Base-by-base conservation (phyloP, 352 stramenopile species). In the Phytopythium aichiense region DNA sequence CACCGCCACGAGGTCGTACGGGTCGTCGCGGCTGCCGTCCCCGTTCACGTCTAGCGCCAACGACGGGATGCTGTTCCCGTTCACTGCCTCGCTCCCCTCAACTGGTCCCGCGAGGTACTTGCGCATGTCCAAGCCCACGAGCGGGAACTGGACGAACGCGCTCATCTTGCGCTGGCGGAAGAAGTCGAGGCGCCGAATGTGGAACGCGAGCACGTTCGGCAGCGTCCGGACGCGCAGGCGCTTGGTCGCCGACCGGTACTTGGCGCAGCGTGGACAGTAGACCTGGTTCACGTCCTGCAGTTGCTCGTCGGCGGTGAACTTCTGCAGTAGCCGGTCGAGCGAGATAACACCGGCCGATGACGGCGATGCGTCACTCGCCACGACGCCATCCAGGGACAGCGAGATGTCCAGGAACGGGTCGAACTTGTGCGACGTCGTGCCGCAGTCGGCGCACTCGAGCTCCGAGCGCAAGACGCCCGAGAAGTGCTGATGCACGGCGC, bases 331-430 rank as follows among this genome's bases (percentile, higher is more conserved):
- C 6, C 59, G 57, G 23, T 68, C 56, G 1, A 91, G 56, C 28
- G 73, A 78, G 4, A 79, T 48, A 1, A n/a, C 15, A 4, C 31
- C 31, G n/a, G 42, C 23, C 33, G 38, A 31, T 23, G 23, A 7
- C 31, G 43, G 22, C 4, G 61, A 28, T 0, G 38, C 37, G 3
- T 35, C 49, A 2, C 22, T 35, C 0, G 7, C 28, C 37, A 25
- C 22, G 20, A 42, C 20, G 49, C 56, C 48, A 23, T 85, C 74
- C 1, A 92, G 53, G 12, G 83, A 86, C 46, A 92, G 64, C 28
- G 83, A 90, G 13, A 92, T 69, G 67, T 92, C 83, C 30, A 90
- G 61, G 43, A 92, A 89, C 50, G 83, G 80, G 50, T 92, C 83
- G 49, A 84, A 89, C 43, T 75, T 85, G 62, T 72, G 68, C 20